phyloP scores from a whole-genome alignment of 2,329 filamentous ascomycete genomes.

The Emericellopsis cladophorae region DNA sequence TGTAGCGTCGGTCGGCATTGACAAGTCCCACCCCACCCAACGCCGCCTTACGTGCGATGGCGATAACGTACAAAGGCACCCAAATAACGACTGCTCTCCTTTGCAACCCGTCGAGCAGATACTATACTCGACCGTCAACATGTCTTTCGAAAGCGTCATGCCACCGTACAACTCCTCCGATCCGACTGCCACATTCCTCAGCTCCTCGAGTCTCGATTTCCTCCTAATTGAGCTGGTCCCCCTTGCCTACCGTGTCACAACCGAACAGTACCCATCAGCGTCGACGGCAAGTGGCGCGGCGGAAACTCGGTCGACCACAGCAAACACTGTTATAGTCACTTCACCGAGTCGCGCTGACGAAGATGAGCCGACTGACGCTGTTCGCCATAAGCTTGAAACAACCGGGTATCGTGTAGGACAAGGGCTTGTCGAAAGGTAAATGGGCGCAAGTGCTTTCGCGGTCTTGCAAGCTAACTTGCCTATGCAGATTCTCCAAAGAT shows the following conservation, averaged over 20 bases:
- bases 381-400: constrained; percentile 72
- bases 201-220: constrained; percentile 80
- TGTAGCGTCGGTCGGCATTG: no score
- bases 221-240: constrained; percentile 94
- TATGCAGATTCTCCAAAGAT: constrained; percentile 61
- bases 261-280: constrained; percentile 43
- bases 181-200: constrained; percentile 63
- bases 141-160: constrained; percentile 63
- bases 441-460: constrained; percentile 3
- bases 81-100: no score
- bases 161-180: constrained; percentile 60
- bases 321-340: constrained; percentile 48
- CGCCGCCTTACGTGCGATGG: no score
- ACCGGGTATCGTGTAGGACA: constrained; percentile 87
- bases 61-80: no score
- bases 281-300: neutral
- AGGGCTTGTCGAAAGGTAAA: constrained; percentile 79
- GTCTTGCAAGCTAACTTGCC: neutral
- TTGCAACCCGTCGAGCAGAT: no score
- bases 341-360: constrained; percentile 40
- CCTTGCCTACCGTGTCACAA: constrained; percentile 75
- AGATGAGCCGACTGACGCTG: constrained; percentile 73
- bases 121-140: constrained; percentile 15
- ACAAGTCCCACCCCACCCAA: no score
- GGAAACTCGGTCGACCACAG: constrained; percentile 1